phyloP scores from a whole-genome alignment of 192 early-diverging fungal species.

The Umbelopsis sp. region DNA sequence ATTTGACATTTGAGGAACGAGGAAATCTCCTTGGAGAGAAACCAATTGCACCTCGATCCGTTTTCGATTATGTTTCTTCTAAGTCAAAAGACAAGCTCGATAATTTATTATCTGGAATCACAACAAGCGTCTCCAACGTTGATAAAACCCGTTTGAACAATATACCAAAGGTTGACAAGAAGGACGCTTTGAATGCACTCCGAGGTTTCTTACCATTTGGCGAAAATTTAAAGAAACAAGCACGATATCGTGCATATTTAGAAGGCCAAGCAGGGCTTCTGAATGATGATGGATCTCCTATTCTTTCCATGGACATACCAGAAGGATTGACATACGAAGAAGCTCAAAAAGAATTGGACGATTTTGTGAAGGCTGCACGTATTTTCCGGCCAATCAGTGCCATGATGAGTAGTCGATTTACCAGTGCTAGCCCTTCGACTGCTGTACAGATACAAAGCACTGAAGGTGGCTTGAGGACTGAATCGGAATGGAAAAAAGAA shows the following conservation, averaged over 20 bases:
- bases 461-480: constrained; percentile 47
- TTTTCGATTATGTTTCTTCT: constrained; percentile 70
- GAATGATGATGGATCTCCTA: constrained; percentile 20
- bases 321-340: constrained; percentile 46
- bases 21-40: constrained; percentile 72
- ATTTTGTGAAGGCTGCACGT: constrained; percentile 76
- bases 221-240: constrained; percentile 68
- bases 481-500: constrained; percentile 30
- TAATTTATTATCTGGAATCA: constrained; percentile 45
- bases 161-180: constrained; percentile 57
- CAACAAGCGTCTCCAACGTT: constrained; percentile 22
- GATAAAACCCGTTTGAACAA: constrained; percentile 35
- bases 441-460: constrained; percentile 28
- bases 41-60: constrained; percentile 64
- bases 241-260: constrained; percentile 70
- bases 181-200: constrained; percentile 67
- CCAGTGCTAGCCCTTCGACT: constrained; percentile 40
- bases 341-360: constrained; percentile 61
- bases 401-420: constrained; percentile 77
- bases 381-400: constrained; percentile 72
- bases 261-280: constrained; percentile 61
- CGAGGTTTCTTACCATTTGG: constrained; percentile 83
- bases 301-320: constrained; percentile 22
- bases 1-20: constrained; percentile 50
- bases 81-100: constrained; percentile 69